Conservation (phyloP, 1,284 basidiomycete species). For the Mycena sp. region DNA sequence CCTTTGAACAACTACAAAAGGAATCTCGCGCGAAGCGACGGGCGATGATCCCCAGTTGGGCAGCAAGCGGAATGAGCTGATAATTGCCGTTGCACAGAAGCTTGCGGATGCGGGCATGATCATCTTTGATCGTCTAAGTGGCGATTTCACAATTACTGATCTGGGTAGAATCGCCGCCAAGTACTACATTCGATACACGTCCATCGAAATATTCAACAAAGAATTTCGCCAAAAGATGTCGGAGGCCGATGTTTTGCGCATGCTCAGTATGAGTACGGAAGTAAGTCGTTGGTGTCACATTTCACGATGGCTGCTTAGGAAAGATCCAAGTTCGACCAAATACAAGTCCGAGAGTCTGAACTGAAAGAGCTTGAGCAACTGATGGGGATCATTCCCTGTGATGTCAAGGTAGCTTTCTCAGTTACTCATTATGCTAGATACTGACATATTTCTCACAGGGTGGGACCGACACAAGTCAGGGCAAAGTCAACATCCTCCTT, state of each 20-base stretch:
- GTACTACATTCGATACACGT: slow-evolving; percentile 92
- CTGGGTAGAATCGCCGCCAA: slow-evolving; percentile 95
- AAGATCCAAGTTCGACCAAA: slow-evolving; percentile 84
- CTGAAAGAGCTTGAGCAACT: slow-evolving; percentile 84
- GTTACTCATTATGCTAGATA: neutral
- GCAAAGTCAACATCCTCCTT: slow-evolving; percentile 96
- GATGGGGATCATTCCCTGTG: slow-evolving; percentile 78
- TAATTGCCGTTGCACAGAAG: slow-evolving; percentile 74
- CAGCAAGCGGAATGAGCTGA: slow-evolving; percentile 78
- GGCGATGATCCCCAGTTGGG: slow-evolving; percentile 84
- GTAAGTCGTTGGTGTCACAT: slow-evolving; percentile 52
- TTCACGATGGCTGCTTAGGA: slow-evolving; percentile 5
- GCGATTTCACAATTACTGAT: slow-evolving; percentile 82
- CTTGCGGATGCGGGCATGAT: slow-evolving; percentile 90
- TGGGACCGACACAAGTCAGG: slow-evolving; percentile 77
- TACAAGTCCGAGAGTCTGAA: slow-evolving; percentile 94
- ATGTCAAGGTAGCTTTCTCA: slow-evolving; percentile 68
- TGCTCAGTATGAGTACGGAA: slow-evolving; percentile 94
- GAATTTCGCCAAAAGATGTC: slow-evolving; percentile 88
- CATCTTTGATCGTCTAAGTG: slow-evolving; percentile 70
- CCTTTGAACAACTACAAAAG: slow-evolving; percentile 47
- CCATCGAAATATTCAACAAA: slow-evolving; percentile 91
- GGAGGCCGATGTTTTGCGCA: slow-evolving; percentile 90
- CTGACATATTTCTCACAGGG: slow-evolving; percentile 54
- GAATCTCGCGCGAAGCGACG: slow-evolving; percentile 81